These are phyloP conservation scores for Apiospora aurea DNA, from an alignment of 2,329 filamentous ascomycete genomes.

Conservation along the genomic window DNA sequence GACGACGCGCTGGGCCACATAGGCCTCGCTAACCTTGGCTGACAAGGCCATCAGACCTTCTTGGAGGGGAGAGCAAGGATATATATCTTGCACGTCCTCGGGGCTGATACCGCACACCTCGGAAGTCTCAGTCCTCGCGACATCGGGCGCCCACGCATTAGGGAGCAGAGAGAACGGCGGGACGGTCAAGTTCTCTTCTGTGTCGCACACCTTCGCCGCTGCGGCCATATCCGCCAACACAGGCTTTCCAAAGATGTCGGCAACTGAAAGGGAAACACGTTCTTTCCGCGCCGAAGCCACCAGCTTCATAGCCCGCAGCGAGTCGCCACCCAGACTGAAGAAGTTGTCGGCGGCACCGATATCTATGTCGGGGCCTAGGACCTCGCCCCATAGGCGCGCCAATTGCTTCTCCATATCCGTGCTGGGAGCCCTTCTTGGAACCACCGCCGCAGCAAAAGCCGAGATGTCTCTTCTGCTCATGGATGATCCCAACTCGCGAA, in stretches of 20 bases:
- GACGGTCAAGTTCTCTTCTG: conserved; percentile 38
- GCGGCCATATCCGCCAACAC: conserved; percentile 52
- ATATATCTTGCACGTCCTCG: conserved; percentile 55
- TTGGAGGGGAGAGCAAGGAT: conserved; percentile 62
- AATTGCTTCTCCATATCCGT: conserved; percentile 48
- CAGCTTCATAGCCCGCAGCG: conserved; percentile 58
- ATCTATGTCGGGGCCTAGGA: conserved; percentile 45
- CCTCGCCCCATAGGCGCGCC: conserved; percentile 46
- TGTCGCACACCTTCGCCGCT: conserved; percentile 40
- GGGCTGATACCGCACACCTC: conserved; percentile 48
- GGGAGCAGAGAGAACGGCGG: conserved; percentile 50
- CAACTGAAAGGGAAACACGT: conserved; percentile 51
- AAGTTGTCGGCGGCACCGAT: conserved; percentile 42
- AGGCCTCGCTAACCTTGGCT: conserved; percentile 57
- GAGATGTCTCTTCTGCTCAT: conserved; percentile 51
- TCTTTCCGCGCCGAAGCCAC: conserved; percentile 51
- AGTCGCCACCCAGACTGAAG: conserved; percentile 50
- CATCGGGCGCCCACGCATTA: conserved; percentile 42
- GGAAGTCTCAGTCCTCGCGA: conserved; percentile 47
- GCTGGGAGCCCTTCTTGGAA: conserved; percentile 45
- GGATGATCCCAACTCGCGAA: conserved; percentile 52
- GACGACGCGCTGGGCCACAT: conserved; percentile 58
- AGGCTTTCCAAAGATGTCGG: conserved; percentile 54
- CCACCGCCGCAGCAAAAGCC: conserved; percentile 40
- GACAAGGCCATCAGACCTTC: conserved; percentile 62